These are phyloP conservation scores for Linnemannia schmuckeri DNA, from an alignment of 192 early-diverging fungal species.

Conservation along the genomic window DNA sequence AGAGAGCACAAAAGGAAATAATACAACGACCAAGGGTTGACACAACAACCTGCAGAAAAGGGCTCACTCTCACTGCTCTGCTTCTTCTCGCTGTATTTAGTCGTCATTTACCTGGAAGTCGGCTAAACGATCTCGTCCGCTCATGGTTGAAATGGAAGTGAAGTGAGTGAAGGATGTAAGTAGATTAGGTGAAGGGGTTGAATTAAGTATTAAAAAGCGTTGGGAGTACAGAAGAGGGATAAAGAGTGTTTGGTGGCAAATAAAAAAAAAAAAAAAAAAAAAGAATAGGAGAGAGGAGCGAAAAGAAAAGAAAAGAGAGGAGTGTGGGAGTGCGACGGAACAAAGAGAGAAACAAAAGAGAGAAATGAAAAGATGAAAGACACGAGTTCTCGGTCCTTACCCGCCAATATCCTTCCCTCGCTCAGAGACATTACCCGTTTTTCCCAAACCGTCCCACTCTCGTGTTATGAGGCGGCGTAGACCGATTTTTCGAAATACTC, in stretches of 20 bases:
- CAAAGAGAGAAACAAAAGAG: background rate
- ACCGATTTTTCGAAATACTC: no score
- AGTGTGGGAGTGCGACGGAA: background rate
- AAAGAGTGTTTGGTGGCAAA: background rate
- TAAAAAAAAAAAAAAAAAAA: no score
- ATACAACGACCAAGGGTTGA: background rate
- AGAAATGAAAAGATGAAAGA: background rate
- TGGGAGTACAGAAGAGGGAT: background rate
- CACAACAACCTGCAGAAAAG: background rate
- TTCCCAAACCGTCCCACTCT: no score
- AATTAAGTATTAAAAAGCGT: no score
- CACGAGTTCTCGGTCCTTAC: no score
- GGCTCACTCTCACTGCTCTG: background rate
- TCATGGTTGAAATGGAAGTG: constrained; percentile 16
- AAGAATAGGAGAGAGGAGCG: background rate
- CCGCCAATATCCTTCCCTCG: no score
- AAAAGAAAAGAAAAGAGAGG: background rate
- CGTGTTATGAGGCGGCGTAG: no score
- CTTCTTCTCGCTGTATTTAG: background rate
- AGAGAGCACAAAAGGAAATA: background rate
- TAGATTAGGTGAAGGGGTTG: background rate
- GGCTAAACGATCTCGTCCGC: constrained; percentile 50
- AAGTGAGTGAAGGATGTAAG: background rate
- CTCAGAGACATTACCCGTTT: no score
- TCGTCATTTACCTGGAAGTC: constrained; percentile 32